These are phyloP conservation scores for Cladosporium velox DNA, from an alignment of 2,329 filamentous ascomycete species.

Conservation along the genomic window DNA sequence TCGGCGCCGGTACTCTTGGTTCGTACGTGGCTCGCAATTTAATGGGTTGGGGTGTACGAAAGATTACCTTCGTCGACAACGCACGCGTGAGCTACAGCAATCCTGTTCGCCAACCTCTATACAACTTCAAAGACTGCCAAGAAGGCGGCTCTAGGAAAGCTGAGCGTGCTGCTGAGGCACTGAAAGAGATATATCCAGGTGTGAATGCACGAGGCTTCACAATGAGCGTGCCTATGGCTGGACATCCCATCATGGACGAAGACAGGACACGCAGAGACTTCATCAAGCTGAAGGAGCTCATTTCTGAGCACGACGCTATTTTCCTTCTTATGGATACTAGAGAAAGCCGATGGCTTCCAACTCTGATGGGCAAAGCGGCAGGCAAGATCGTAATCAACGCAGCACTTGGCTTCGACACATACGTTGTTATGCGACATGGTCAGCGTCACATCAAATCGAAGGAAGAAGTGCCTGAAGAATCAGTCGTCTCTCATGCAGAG, in stretches of 20 bases:
- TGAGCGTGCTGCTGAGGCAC: constrained; percentile 72
- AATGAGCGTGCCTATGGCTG: constrained; percentile 91
- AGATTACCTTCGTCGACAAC: constrained; percentile 95
- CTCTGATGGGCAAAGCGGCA: constrained; percentile 89
- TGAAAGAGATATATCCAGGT: constrained; percentile 87
- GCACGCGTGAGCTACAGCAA: constrained; percentile 94
- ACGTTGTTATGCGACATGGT: constrained; percentile 95
- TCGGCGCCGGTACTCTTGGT: constrained; percentile 90
- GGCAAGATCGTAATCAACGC: constrained; percentile 97
- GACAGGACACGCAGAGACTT: constrained; percentile 71
- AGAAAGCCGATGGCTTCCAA: constrained; percentile 93
- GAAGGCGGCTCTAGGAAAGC: constrained; percentile 85
- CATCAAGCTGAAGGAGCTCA: constrained; percentile 69
- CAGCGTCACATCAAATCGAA: constrained; percentile 40
- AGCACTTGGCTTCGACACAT: constrained; percentile 93
- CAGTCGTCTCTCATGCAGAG: constrained; percentile 6
- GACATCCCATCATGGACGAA: constrained; percentile 80
- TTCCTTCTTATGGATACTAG: constrained; percentile 95
- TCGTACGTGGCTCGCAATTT: constrained; percentile 91
- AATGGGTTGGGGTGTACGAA: constrained; percentile 92
- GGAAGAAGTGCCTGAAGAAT: background rate
- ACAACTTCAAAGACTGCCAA: constrained; percentile 84
- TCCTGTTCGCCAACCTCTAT: constrained; percentile 90
- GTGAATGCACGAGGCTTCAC: constrained; percentile 78
- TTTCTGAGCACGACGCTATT: constrained; percentile 84